Evolutionary conservation across 768 basidiomycete species (phyloP), one percentile per base, ranked within the genome.

Genomic region (Lyophyllum decastes): DNA sequence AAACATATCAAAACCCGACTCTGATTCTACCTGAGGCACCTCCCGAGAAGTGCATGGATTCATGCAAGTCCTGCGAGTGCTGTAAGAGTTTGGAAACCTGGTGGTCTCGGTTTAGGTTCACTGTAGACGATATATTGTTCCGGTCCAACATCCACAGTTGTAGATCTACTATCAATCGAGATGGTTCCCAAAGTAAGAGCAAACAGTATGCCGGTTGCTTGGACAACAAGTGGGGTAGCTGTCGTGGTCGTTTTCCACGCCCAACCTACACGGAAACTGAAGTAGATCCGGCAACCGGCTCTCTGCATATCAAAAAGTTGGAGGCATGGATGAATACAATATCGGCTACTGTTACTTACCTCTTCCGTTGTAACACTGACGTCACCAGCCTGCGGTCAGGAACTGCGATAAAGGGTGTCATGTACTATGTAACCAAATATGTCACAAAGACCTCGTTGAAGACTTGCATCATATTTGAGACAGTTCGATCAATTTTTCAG

Each of bases 351-450:
- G 5, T 78, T 0, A 71, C 73, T 2, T 77, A 76, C 60, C n/a
- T n/a, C n/a, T n/a, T n/a, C n/a, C n/a, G n/a, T n/a, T n/a, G n/a
- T n/a, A n/a, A n/a, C n/a, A n/a, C n/a, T n/a, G n/a, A n/a, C n/a
- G n/a, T n/a, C n/a, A n/a, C n/a, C n/a, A n/a, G n/a, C n/a, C n/a
- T n/a, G 1, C 47, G 72, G 17, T 77, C 74, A n/a, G 77, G 77
- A 0, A 79, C 77, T 1, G 65, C 72, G 0, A 67, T 80, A 0
- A 76, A 77, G 49, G 69, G 74, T 17, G 65, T 76, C 1, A 54
- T 78, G 0, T 63, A 68, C 17, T 79, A 78, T 64, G 67, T 78
- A 0, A 68, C 77, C 4, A 76, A 81, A 41, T 81, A 82, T 61
- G 68, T 80, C 0, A 78, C 75, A 0, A 82, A 82, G 59, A 44